Conservation (phyloP, 108 stramenopile species). For the Cyclotella distinguenda region DNA sequence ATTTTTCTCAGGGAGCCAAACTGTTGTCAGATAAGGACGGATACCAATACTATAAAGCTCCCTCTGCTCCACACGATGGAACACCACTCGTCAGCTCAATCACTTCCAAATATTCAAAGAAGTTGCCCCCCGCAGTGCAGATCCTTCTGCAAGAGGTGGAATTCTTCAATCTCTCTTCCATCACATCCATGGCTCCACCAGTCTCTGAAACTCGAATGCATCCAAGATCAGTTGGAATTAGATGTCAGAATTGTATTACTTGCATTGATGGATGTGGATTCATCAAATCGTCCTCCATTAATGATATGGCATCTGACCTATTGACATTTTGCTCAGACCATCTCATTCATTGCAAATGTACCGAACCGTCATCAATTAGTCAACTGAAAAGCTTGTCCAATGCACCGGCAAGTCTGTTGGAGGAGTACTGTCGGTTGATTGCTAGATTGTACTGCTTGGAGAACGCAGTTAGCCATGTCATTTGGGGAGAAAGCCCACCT, state of each 20-base stretch:
- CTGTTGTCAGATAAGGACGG: background rate
- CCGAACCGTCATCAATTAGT: background rate
- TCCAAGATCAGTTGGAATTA: constrained; percentile 5
- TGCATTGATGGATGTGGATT: constrained; percentile 1
- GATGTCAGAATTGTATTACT: constrained; percentile 16
- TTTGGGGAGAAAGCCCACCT: constrained; percentile 4
- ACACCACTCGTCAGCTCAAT: constrained; percentile 6
- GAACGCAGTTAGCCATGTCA: background rate
- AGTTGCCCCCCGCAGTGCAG: constrained; percentile 1
- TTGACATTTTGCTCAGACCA: background rate
- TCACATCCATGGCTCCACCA: background rate
- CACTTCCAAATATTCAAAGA: constrained; percentile 4
- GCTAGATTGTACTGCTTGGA: constrained; percentile 1
- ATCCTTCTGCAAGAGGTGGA: constrained; percentile 9
- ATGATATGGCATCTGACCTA: constrained; percentile 3
- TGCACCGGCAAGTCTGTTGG: background rate
- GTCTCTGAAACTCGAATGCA: background rate
- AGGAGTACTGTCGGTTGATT: constrained; percentile 1
- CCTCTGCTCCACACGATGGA: background rate
- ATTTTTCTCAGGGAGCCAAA: background rate
- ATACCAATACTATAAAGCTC: constrained; percentile 5
- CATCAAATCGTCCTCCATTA: background rate
- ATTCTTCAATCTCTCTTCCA: constrained; percentile 13
- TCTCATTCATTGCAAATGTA: constrained; percentile 1
- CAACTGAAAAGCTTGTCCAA: background rate